phyloP scores from a whole-genome alignment of 768 basidiomycete species.

The Podaxis carcinomalis region DNA sequence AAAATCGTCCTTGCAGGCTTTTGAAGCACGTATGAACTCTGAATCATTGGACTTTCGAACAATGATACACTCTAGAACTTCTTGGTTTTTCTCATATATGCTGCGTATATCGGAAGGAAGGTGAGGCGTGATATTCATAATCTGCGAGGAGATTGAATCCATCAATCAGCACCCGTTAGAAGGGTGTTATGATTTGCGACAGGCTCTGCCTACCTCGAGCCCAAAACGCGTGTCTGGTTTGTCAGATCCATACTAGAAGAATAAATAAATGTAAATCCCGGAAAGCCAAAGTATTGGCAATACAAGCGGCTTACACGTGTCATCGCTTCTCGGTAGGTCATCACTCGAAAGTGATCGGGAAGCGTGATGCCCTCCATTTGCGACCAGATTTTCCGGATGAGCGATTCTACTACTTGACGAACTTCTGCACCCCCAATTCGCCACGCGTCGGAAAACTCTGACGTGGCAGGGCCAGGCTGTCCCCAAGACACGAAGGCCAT shows the following conservation, averaged over 20 bases:
- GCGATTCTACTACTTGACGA: slow-evolving; percentile 68
- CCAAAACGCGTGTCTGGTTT: slow-evolving; percentile 91
- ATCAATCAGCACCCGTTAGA: slow-evolving; percentile 16
- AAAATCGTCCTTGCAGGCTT: slow-evolving; percentile 3
- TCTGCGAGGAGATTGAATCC: slow-evolving; percentile 27
- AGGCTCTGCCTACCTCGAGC: slow-evolving; percentile 57
- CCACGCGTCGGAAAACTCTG: slow-evolving; percentile 46
- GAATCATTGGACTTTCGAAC: slow-evolving; percentile 36
- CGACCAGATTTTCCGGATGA: slow-evolving; percentile 76
- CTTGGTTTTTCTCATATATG: slow-evolving; percentile 13
- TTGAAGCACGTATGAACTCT: slow-evolving; percentile 38
- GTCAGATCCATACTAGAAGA: slow-evolving; percentile 79
- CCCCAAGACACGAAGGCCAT: slow-evolving; percentile 95
- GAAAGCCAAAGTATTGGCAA: slow-evolving; percentile 17
- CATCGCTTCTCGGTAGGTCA: slow-evolving; percentile 94
- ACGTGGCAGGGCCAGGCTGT: slow-evolving; percentile 17
- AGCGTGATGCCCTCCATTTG: slow-evolving; percentile 60
- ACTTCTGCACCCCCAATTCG: slow-evolving; percentile 85
- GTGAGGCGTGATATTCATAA: slow-evolving; percentile 35
- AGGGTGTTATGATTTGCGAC: neutral
- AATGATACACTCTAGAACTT: slow-evolving; percentile 43
- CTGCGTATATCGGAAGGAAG: slow-evolving; percentile 15
- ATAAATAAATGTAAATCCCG: slow-evolving; percentile 8
- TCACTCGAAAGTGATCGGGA: slow-evolving; percentile 63
- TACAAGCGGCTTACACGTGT: slow-evolving; percentile 51